Evolutionary conservation across 2,329 filamentous ascomycete genomes (phyloP).

Genomic region (Neofusicoccum ribis): DNA sequence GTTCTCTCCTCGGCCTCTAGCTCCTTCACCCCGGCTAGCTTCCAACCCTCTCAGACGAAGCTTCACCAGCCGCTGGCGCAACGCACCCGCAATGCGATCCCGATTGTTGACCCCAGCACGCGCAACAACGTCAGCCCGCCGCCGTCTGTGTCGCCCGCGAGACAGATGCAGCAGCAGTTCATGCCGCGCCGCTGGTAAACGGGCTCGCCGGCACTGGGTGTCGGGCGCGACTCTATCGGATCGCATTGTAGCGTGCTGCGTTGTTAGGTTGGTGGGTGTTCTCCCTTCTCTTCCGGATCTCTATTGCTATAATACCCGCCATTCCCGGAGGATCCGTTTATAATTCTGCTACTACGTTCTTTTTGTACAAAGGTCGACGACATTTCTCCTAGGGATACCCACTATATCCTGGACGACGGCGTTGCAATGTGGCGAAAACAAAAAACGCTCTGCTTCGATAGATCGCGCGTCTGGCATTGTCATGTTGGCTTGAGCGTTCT

Average conservation of each 20-base stretch:
- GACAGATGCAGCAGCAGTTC: slow-evolving; percentile 61
- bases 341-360: slow-evolving; percentile 37
- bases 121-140: slow-evolving; percentile 90
- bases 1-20: slow-evolving; percentile 66
- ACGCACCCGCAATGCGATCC: slow-evolving; percentile 90
- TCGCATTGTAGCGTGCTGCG: slow-evolving; percentile 38
- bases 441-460: slow-evolving; percentile 24
- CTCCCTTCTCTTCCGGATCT: slow-evolving; percentile 22
- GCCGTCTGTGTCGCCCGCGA: slow-evolving; percentile 65
- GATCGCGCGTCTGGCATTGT: slow-evolving; percentile 34
- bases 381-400: slow-evolving; percentile 41
- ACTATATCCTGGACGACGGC: slow-evolving; percentile 39
- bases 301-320: slow-evolving; percentile 23
- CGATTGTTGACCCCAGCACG: slow-evolving; percentile 94
- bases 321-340: slow-evolving; percentile 41
- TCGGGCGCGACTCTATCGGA: slow-evolving; percentile 25
- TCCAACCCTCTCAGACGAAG: slow-evolving; percentile 66
- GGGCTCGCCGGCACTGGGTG: slow-evolving; percentile 26
- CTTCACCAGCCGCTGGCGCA: slow-evolving; percentile 88
- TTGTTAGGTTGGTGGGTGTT: slow-evolving; percentile 43
- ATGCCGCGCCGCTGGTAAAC: slow-evolving; percentile 50
- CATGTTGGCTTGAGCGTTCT: slow-evolving; percentile 33
- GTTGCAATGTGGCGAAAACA: slow-evolving; percentile 39
- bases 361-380: slow-evolving; percentile 45
- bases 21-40: slow-evolving; percentile 58